These are phyloP conservation scores for Teunomyces tritomae DNA, from an alignment of 805 yeast genomes.

Conservation along the genomic window DNA sequence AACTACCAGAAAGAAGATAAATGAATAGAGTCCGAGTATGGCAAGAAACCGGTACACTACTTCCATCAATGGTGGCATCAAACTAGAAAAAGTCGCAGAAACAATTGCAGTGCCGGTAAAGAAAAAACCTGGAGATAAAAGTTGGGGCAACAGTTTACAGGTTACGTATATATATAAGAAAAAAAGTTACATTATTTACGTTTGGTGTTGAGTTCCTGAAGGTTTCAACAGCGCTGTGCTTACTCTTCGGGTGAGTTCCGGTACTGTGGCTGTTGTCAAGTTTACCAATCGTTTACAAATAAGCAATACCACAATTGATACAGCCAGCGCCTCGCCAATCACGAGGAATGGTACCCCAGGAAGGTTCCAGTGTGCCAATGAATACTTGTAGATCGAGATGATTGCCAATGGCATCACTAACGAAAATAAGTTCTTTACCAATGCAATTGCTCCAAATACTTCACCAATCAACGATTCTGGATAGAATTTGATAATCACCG, in stretches of 20 bases:
- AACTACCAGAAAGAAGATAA: neutral
- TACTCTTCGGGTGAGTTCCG: neutral
- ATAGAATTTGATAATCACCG: conserved; percentile 59
- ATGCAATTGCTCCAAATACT: conserved; percentile 66
- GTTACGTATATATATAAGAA: neutral
- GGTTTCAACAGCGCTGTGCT: neutral
- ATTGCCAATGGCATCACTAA: conserved; percentile 50
- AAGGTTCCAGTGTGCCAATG: conserved; percentile 22
- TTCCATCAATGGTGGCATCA: neutral
- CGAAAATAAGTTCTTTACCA: conserved; percentile 50
- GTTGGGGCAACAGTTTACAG: no score
- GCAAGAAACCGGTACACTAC: neutral
- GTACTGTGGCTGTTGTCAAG: neutral
- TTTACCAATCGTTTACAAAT: neutral
- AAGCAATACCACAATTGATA: neutral
- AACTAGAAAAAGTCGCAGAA: neutral
- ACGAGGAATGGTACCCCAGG: conserved; percentile 30
- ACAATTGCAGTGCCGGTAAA: neutral
- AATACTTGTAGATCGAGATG: conserved; percentile 44
- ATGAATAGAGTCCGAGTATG: neutral
- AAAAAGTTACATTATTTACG: neutral
- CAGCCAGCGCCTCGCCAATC: neutral
- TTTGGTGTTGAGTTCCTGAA: no score
- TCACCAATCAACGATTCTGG: conserved; percentile 64
- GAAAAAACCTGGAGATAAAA: neutral